Evolutionary conservation across 2,329 filamentous ascomycete species (phyloP).

Genomic region (Pseudogymnoascus verrucosus): DNA sequence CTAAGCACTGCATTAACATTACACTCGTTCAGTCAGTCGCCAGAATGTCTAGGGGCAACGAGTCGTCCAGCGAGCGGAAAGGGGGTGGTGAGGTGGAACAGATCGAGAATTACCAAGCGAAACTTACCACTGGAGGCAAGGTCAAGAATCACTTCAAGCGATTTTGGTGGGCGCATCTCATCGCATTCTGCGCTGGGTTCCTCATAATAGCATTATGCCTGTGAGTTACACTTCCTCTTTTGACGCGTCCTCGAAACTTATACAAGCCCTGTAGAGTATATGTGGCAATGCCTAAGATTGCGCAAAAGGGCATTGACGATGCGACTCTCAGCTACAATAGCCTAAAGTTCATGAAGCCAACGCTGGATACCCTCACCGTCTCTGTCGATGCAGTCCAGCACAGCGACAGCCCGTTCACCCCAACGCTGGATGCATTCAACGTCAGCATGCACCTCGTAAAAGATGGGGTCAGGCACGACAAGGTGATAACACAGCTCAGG

Average conservation of each 20-base stretch:
- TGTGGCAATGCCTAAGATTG: conserved; percentile 50
- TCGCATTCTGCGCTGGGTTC: conserved; percentile 41
- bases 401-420: conserved; percentile 43
- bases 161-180: conserved; percentile 47
- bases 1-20: neutral
- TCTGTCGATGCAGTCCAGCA: conserved; percentile 40
- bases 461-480: conserved; percentile 25
- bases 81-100: conserved; percentile 14
- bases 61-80: conserved; percentile 5
- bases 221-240: conserved; percentile 33
- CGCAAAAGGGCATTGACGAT: conserved; percentile 44
- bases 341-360: conserved; percentile 43
- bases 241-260: neutral
- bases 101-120: conserved; percentile 12
- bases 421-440: conserved; percentile 45
- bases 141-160: conserved; percentile 27
- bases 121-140: conserved; percentile 15
- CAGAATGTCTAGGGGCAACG: neutral
- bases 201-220: conserved; percentile 48
- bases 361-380: conserved; percentile 39
- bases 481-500: conserved; percentile 21
- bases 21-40: neutral
- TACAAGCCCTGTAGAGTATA: conserved; percentile 36
- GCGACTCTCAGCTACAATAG: conserved; percentile 41
- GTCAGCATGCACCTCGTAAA: conserved; percentile 39